A percentile compares a stretch with the other conserved stretches of the same genome.
phyloP scores from a whole-genome alignment of 1,139 yeast genomes.

The Blastobotrys proliferans region DNA sequence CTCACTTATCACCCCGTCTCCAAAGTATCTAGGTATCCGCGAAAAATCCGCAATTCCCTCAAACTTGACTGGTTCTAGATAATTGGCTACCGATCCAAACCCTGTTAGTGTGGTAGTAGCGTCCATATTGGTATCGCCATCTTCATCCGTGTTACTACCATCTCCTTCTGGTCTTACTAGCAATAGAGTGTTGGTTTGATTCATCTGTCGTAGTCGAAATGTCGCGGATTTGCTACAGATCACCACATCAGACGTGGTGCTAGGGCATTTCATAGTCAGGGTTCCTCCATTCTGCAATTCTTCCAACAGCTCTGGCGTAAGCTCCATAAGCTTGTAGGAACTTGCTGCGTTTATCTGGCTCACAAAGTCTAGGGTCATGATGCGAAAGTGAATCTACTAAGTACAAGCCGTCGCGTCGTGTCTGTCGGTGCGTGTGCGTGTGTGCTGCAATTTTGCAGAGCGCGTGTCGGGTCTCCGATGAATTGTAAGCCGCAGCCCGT shows the following conservation, averaged over 20 bases:
- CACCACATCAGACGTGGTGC: conserved; percentile 46
- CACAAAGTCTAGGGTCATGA: not conserved
- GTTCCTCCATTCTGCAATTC: conserved; percentile 38
- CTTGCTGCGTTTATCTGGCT: conserved; percentile 19
- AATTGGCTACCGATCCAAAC: conserved; percentile 44
- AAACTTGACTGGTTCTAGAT: conserved; percentile 35
- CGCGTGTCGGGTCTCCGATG: no score
- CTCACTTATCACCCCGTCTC: conserved; percentile 21
- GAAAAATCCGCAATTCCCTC: conserved; percentile 37
- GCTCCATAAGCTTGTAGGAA: conserved; percentile 55
- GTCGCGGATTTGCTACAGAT: conserved; percentile 59
- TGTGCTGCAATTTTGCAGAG: no score
- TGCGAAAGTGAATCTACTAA: not conserved
- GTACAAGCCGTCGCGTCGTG: not conserved
- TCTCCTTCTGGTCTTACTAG: conserved; percentile 40
- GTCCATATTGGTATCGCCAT: no score
- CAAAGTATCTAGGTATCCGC: conserved; percentile 49
- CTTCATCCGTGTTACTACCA: conserved; percentile 21
- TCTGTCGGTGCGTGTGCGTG: no score
- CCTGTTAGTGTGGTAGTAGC: conserved; percentile 23
- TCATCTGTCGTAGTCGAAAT: conserved; percentile 68
- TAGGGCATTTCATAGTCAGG: conserved; percentile 46
- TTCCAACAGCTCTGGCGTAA: conserved; percentile 51
- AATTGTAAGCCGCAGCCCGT: no score
- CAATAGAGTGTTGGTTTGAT: conserved; percentile 79